A percentile compares a stretch with the other conserved stretches of the same genome.
phyloP scores from a whole-genome alignment of 2,329 filamentous ascomycete species.

The Eutypella sp. region DNA sequence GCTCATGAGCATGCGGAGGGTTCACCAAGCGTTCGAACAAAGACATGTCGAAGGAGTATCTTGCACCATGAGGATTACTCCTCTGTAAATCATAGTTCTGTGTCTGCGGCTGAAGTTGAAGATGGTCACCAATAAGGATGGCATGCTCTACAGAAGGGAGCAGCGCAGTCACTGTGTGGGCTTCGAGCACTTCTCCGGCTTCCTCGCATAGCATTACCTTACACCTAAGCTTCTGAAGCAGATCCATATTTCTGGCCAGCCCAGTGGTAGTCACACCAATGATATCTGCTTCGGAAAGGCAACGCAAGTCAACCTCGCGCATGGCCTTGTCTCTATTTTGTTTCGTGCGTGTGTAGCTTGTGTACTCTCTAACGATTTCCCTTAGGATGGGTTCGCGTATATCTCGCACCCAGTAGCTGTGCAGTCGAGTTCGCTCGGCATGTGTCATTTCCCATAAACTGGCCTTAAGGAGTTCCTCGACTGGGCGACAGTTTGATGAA shows the following conservation, averaged over 20 bases:
- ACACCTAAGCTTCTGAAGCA: constrained; percentile 42
- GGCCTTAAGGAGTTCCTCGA: constrained; percentile 6
- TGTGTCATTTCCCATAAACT: constrained; percentile 16
- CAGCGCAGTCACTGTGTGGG: constrained; percentile 55
- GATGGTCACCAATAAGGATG: constrained; percentile 60
- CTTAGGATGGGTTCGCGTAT: constrained; percentile 17
- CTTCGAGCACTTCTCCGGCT: constrained; percentile 63
- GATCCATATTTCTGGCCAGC: constrained; percentile 44
- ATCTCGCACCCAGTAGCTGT: constrained; percentile 24
- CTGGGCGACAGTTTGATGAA: constrained; percentile 1
- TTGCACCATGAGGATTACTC: constrained; percentile 40
- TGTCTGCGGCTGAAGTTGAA: constrained; percentile 56
- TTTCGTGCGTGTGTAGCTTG: constrained; percentile 8
- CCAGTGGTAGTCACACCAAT: constrained; percentile 58
- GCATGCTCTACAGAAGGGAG: constrained; percentile 56
- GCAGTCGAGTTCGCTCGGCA: constrained; percentile 19
- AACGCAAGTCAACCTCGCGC: constrained; percentile 32
- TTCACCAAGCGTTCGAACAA: constrained; percentile 53
- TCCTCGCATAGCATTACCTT: constrained; percentile 64
- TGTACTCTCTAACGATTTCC: constrained; percentile 3
- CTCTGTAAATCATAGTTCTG: constrained; percentile 44
- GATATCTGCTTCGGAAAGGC: constrained; percentile 37
- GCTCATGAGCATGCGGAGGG: constrained; percentile 18
- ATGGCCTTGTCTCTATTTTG: constrained; percentile 14
- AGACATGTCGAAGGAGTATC: constrained; percentile 53